A percentile compares a stretch with the other conserved stretches of the same genome.
Conservation (phyloP, 305 asterid species). For the Fraxinus xanthoxyloides region DNA sequence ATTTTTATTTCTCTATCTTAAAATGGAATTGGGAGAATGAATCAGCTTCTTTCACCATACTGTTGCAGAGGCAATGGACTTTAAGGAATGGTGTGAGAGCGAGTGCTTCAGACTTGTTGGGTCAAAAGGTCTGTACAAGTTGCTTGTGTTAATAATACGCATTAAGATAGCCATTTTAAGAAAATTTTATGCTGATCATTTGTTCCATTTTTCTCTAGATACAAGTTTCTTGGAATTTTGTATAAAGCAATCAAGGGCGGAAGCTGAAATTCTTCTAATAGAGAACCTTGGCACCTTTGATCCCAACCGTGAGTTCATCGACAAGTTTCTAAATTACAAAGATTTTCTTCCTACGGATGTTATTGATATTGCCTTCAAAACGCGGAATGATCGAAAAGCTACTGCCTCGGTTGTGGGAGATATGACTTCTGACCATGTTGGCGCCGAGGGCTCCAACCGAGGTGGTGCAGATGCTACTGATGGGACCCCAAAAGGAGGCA, state of each 20-base stretch:
- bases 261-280: constrained; percentile 65
- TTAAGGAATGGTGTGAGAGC: constrained; percentile 89
- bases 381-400: constrained; percentile 40
- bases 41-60: constrained; percentile 3
- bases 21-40: neutral
- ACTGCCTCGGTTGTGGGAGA: constrained; percentile 35
- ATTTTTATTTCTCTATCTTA: neutral
- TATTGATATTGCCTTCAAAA: constrained; percentile 65
- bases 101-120: constrained; percentile 80
- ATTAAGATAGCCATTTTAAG: neutral
- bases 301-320: constrained; percentile 68
- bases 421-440: constrained; percentile 35
- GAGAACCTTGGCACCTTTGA: constrained; percentile 71
- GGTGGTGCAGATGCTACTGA: constrained; percentile 32
- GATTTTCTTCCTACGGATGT: constrained; percentile 64
- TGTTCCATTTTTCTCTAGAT: constrained; percentile 39
- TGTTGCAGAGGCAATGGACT: constrained; percentile 81
- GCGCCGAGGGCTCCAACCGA: constrained; percentile 27
- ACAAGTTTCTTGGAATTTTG: constrained; percentile 71
- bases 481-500: constrained; percentile 46
- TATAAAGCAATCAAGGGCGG: constrained; percentile 64
- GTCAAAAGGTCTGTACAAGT: constrained; percentile 47
- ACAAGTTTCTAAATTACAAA: constrained; percentile 68
- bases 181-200: constrained; percentile 8
- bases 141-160: neutral